Percentiles rank a stretch among this genome's conserved stretches.
Evolutionary conservation across 129 eudicot species (phyloP).

Genomic region (Flaveria bidentis): DNA sequence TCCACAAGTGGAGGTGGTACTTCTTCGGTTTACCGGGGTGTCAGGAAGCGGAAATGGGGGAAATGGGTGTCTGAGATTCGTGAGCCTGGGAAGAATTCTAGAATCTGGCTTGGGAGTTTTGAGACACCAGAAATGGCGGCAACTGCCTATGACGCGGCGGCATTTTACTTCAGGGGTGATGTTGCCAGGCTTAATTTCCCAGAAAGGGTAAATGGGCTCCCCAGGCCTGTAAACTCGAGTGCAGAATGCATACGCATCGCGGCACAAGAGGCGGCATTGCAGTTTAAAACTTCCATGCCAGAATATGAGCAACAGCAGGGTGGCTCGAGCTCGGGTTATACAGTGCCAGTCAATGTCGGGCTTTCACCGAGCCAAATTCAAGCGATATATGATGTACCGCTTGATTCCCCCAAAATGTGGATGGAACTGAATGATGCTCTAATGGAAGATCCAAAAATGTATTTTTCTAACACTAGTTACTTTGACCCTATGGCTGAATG

Average conservation of each 20-base stretch:
- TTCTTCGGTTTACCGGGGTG: slow-evolving; percentile 49
- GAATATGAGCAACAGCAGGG: slow-evolving; percentile 31
- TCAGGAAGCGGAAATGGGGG: slow-evolving; percentile 66
- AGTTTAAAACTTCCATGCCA: slow-evolving; percentile 20
- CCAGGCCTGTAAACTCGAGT: slow-evolving; percentile 46
- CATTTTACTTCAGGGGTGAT: slow-evolving; percentile 56
- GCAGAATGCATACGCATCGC: slow-evolving; percentile 59
- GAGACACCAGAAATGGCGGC: slow-evolving; percentile 74
- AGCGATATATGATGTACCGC: slow-evolving; percentile 55
- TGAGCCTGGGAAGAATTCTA: slow-evolving; percentile 48
- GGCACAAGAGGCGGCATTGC: slow-evolving; percentile 54
- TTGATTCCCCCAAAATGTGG: slow-evolving; percentile 56
- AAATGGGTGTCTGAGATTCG: slow-evolving; percentile 70
- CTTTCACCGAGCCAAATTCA: slow-evolving; percentile 61
- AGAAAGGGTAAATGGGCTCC: slow-evolving; percentile 34
- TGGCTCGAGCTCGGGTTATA: slow-evolving; percentile 37
- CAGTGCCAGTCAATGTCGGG: slow-evolving; percentile 43
- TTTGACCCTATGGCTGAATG: slow-evolving; percentile 35
- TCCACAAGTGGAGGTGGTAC: slow-evolving; percentile 39
- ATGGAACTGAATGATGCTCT: slow-evolving; percentile 31
- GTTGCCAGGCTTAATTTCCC: slow-evolving; percentile 49
- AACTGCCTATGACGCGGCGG: slow-evolving; percentile 52
- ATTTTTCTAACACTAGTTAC: slow-evolving; percentile 36
- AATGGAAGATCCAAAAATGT: slow-evolving; percentile 29
- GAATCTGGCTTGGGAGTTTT: slow-evolving; percentile 66